These are phyloP conservation scores for Solanum appendiculatum DNA, from an alignment of 257 asterid species.

Conservation along the genomic window DNA sequence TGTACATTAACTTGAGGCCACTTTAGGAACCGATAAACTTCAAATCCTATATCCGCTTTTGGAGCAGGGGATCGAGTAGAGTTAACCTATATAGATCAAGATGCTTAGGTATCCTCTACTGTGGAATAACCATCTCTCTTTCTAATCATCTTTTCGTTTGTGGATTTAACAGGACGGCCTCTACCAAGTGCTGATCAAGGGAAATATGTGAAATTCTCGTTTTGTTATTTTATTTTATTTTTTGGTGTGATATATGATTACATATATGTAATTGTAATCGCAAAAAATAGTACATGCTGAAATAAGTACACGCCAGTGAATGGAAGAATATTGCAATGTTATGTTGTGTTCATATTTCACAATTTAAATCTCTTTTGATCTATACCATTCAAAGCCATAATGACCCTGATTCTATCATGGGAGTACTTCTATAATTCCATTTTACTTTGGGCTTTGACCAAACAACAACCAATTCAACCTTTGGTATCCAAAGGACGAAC, in stretches of 20 bases:
- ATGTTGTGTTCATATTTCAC: too few relatives aligned
- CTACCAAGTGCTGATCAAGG: conserved; percentile 24
- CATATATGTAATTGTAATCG: background rate
- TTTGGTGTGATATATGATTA: background rate
- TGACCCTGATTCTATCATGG: background rate
- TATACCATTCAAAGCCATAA: background rate
- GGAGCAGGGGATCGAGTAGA: background rate
- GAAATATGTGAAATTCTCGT: background rate
- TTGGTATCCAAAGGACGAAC: background rate
- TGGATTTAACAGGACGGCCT: conserved; percentile 25
- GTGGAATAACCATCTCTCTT: background rate
- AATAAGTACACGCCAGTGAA: background rate
- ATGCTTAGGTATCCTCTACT: background rate
- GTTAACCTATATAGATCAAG: background rate
- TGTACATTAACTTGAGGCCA: background rate
- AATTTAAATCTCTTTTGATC: too few relatives aligned
- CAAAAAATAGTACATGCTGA: background rate
- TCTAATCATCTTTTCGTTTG: background rate
- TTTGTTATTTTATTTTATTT: background rate
- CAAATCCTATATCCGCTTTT: background rate
- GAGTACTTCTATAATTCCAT: background rate
- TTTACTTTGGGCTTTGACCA: background rate
- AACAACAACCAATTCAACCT: background rate
- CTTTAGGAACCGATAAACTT: background rate
- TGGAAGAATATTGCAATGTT: background rate